Percentiles rank a stretch among this genome's conserved stretches.
phyloP scores from a whole-genome alignment of 805 yeast species.

The Candida dendrica region DNA sequence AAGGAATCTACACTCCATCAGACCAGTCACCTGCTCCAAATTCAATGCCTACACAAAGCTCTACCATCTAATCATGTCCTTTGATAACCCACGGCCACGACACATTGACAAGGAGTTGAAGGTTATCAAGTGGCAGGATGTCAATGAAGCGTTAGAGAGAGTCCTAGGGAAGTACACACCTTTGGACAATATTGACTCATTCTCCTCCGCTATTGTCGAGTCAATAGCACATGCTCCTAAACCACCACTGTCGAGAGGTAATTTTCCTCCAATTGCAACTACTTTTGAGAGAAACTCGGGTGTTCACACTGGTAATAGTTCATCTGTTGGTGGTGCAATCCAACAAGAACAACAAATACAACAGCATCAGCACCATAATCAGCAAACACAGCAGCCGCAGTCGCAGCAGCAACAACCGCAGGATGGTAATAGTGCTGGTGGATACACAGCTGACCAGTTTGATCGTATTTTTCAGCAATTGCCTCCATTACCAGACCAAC shows the following conservation, averaged over 20 bases:
- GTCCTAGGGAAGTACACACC: slow-evolving; percentile 47
- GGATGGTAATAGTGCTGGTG: neutral
- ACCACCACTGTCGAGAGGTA: neutral
- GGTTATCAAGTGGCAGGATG: slow-evolving; percentile 52
- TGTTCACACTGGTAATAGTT: no score
- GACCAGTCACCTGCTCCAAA: slow-evolving; percentile 54
- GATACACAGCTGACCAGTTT: neutral
- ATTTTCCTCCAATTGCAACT: slow-evolving; percentile 3
- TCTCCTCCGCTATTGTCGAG: neutral
- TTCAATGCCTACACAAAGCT: slow-evolving; percentile 28
- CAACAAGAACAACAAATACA: neutral
- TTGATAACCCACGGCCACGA: slow-evolving; percentile 57
- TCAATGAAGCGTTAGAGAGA: slow-evolving; percentile 46
- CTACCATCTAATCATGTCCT: slow-evolving; percentile 48
- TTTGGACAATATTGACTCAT: slow-evolving; percentile 10
- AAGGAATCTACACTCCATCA: slow-evolving; percentile 56
- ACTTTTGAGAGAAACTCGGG: slow-evolving; percentile 1
- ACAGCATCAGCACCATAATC: no score
- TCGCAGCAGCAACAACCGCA: slow-evolving; percentile 3
- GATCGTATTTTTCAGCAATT: neutral
- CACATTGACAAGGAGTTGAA: slow-evolving; percentile 67
- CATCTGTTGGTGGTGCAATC: neutral
- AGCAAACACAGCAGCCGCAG: slow-evolving; percentile 4
- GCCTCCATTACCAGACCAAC: neutral
- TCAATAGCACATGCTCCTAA: neutral